Percentiles rank a stretch among this genome's conserved stretches.
Evolutionary conservation across 106 monocot genomes (phyloP).

Genomic region (Hemerocallis citrina): DNA sequence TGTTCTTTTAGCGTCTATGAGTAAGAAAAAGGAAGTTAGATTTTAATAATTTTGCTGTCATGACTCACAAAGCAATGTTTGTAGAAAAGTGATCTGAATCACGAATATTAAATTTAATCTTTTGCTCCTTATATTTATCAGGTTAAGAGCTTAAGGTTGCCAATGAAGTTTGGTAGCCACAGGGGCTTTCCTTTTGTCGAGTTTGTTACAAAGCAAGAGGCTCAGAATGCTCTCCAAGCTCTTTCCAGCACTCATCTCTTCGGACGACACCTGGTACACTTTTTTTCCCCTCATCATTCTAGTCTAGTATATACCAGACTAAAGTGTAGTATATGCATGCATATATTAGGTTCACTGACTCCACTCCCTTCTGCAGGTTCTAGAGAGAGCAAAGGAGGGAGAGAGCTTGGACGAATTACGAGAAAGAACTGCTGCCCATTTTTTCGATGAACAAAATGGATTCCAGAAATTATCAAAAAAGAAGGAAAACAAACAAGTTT

Average conservation of each 20-base stretch:
- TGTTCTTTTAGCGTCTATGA: no score
- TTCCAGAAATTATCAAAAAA: conserved; percentile 52
- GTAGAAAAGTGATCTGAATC: no score
- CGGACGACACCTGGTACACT: conserved; percentile 89
- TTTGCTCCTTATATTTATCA: conserved; percentile 18
- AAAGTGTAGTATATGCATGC: no score
- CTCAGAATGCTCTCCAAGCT: conserved; percentile 69
- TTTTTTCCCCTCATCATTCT: no score
- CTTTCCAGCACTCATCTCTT: conserved; percentile 87
- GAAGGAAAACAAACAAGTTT: conserved; percentile 34
- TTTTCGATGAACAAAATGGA: conserved; percentile 40
- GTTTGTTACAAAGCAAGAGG: conserved; percentile 89
- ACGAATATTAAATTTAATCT: neutral
- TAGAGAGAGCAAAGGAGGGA: conserved; percentile 80
- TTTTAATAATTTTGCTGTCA: no score
- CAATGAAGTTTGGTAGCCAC: conserved; percentile 75
- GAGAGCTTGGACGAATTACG: conserved; percentile 83
- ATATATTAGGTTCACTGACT: no score
- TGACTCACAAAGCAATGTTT: no score
- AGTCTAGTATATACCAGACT: no score
- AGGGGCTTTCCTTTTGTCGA: conserved; percentile 96
- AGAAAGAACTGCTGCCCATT: conserved; percentile 71
- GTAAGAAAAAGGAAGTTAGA: no score
- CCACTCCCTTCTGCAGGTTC: conserved; percentile 37
- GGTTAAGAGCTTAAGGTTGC: conserved; percentile 83